These are phyloP conservation scores for Lachnellula occidentalis DNA, from an alignment of 2,329 filamentous ascomycete genomes.

Conservation along the genomic window DNA sequence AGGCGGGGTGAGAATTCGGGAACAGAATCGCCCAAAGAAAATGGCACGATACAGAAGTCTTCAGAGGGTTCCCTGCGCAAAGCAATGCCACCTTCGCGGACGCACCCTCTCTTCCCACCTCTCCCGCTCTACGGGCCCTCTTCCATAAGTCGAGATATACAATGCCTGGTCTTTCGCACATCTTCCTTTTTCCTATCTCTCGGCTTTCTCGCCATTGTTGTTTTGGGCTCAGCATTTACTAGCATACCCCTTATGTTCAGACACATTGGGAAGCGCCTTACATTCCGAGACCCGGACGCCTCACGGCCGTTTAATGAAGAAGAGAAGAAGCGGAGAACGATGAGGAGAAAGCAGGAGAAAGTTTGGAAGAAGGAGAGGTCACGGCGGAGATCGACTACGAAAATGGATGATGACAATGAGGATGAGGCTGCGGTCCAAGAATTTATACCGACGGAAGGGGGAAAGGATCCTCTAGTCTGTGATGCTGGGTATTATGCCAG, in stretches of 20 bases:
- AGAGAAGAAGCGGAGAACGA: slow-evolving; percentile 54
- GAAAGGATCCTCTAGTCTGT: slow-evolving; percentile 69
- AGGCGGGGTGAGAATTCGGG: background rate
- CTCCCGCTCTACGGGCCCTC: slow-evolving; percentile 77
- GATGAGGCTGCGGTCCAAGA: slow-evolving; percentile 39
- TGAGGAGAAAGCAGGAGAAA: slow-evolving; percentile 51
- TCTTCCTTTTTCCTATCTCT: slow-evolving; percentile 73
- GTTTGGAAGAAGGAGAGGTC: slow-evolving; percentile 51
- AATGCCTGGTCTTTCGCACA: slow-evolving; percentile 59
- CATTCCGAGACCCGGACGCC: slow-evolving; percentile 53
- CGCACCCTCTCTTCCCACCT: slow-evolving; percentile 78
- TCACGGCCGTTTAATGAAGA: slow-evolving; percentile 67
- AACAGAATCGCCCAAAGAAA: slow-evolving; percentile 18
- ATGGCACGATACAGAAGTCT: slow-evolving; percentile 36
- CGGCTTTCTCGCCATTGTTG: slow-evolving; percentile 69
- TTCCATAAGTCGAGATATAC: slow-evolving; percentile 56
- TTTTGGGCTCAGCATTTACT: slow-evolving; percentile 67
- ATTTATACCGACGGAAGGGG: slow-evolving; percentile 72
- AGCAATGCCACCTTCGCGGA: slow-evolving; percentile 58
- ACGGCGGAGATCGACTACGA: slow-evolving; percentile 34
- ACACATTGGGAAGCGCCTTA: slow-evolving; percentile 48
- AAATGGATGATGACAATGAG: slow-evolving; percentile 32
- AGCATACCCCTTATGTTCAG: slow-evolving; percentile 50
- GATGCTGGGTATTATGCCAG: slow-evolving; percentile 83
- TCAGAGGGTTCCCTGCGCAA: slow-evolving; percentile 42